Evolutionary conservation across 768 basidiomycete species (phyloP), one percentile per base, ranked within the genome.

Genomic region (Termitomyces sp.): DNA sequence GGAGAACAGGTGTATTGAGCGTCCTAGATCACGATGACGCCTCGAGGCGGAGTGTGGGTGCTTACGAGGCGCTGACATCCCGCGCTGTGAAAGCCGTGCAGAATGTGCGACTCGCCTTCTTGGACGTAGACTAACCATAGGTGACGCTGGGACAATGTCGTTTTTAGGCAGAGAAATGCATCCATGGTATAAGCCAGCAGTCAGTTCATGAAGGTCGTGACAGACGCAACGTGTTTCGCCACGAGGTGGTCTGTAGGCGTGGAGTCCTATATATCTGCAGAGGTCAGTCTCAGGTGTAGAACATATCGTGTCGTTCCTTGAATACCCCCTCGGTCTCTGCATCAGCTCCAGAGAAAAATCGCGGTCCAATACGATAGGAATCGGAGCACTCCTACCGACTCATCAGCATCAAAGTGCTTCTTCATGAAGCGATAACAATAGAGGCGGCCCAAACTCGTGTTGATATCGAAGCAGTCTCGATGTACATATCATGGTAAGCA

Each of bases 241-340:
- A 41, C 22, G 52, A 52, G 52, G 52, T 3, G 38, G 52, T 30
- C n/a, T 41, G 52, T 41, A 52, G 52, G 52, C 36, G 52, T 52
- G n/a, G 18, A n/a, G 9, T 20, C n/a, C 14, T 52, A 52, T 52
- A 52, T 52, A 52, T 30, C 38, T 20, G 3, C 9, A 18, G 52
- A 52, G 52, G 52, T 41, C 52, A 52, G 26, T 20, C 26, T 38
- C 35, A n/a, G 24, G 6, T 22, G 20, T 2, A 33, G 24, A 41
- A 13, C 26, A 30, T 28, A 30, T 20, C 26, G 18, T 20, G 7
- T 41, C 26, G 18, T 40, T 52, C 10, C 52, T 20, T 11, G 32
- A 10, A 32, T n/a, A n/a, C 13, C 47, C 18, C 28, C 3, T 33
- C 3, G n/a, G 35, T 33, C 10, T 33, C 48, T 28, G 5, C 47